Base-by-base conservation (phyloP, 2,329 filamentous ascomycete species). In the Pestalotiopsis fici region DNA sequence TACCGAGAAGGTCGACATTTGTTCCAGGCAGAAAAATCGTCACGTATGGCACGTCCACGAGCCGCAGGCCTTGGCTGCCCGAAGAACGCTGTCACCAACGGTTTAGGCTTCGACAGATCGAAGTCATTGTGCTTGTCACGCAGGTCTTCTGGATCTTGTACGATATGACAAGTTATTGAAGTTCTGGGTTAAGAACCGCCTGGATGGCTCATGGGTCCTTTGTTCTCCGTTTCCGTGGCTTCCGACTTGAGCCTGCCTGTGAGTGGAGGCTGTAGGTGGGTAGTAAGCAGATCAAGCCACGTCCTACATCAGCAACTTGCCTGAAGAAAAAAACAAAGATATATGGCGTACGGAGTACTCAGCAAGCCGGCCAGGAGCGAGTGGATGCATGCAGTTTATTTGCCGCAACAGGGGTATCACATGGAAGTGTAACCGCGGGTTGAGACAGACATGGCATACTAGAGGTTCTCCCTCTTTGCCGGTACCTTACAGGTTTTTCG, bases 141-240 rank as follows among this genome's bases (percentile, higher is more conserved):
- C 75, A 75, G 74, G 69, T 75, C 76, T 77, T 72, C 71, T 74
- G 83, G 83, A 86, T 86, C 83, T 84, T 83, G 84, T 86, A 78
- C 74, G 76, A 85, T 81, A 81, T 84, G 83, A 85, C 79, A 79
- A 73, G 77, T 83, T 79, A 80, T 76, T 76, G 69, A 27, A 23
- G 25, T 25, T 61, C 61, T 50, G 59, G 37, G 64, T 69, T n/a
- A 57, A 31, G 56, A 43, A 21, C 54, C 35, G 23, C 27, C 55
- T 27, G 37, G 37, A 50, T 35, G 57, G 28, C n/a, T 43, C 27
- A 18, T 31, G 50, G 28, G 4, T 18, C 18, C 39, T 25, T 27
- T 37, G 7, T 27, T 23, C 18, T 47, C 35, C 31, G 28, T 21
- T 47, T 47, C 23, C 43, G n/a, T 18, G 21, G 35, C 23, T 21